phyloP scores from a whole-genome alignment of 768 basidiomycete species.

The Russula griseocarnosa region DNA sequence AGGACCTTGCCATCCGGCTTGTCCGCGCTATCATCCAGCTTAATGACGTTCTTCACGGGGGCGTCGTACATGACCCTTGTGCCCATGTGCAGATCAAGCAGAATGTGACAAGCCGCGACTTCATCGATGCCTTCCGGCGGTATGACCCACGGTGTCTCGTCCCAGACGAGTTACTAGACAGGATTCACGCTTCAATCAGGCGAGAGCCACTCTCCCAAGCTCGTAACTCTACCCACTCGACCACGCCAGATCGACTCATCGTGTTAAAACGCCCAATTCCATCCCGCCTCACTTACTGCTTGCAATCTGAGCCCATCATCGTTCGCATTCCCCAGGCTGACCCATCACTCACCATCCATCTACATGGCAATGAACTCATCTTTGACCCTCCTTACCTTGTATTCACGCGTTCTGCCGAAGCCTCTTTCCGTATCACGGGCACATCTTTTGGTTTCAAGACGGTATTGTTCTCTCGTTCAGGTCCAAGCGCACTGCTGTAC shows the following conservation, averaged over 20 bases:
- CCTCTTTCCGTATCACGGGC: slow-evolving; percentile 90
- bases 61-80: slow-evolving; percentile 58
- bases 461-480: slow-evolving; percentile 78
- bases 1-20: slow-evolving; percentile 71
- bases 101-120: slow-evolving; percentile 69
- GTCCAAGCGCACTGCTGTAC: slow-evolving; percentile 80
- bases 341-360: slow-evolving; percentile 72
- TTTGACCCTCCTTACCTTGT: slow-evolving; percentile 85
- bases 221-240: slow-evolving; percentile 42
- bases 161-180: slow-evolving; percentile 71
- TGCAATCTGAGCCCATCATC: slow-evolving; percentile 83
- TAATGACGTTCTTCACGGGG: slow-evolving; percentile 83
- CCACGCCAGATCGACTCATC: slow-evolving; percentile 50
- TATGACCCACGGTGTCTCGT: slow-evolving; percentile 71
- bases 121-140: slow-evolving; percentile 76
- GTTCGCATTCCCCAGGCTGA: slow-evolving; percentile 84
- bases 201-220: slow-evolving; percentile 72
- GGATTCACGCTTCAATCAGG: slow-evolving; percentile 74
- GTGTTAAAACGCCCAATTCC: slow-evolving; percentile 73
- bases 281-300: slow-evolving; percentile 75
- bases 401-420: slow-evolving; percentile 74
- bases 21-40: slow-evolving; percentile 81
- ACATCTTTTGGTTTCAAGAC: slow-evolving; percentile 75
- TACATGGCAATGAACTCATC: slow-evolving; percentile 80
- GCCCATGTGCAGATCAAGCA: slow-evolving; percentile 50